Percentiles rank a stretch among this genome's conserved stretches.
These are phyloP conservation scores for Colletotrichum incanum DNA, from an alignment of 2,329 filamentous ascomycete genomes.

Conservation along the genomic window DNA sequence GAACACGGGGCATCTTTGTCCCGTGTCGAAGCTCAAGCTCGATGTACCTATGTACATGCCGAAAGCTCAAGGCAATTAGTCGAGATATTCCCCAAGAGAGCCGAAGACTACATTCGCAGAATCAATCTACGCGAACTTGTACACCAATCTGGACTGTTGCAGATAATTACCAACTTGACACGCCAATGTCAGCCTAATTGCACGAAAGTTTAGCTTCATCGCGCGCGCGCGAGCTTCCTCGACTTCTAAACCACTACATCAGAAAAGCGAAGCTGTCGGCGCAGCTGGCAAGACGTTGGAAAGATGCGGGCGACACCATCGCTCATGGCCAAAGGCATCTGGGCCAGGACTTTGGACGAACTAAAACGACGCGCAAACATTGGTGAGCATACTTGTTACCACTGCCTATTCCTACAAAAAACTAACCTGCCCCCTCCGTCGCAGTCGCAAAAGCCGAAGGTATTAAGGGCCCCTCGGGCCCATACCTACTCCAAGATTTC, in stretches of 20 bases:
- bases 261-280: neutral
- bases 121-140: neutral
- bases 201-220: neutral
- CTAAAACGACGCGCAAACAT: conserved; percentile 71
- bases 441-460: conserved; percentile 79
- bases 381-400: conserved; percentile 56
- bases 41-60: conserved; percentile 12
- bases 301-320: conserved; percentile 65
- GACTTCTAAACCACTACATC: neutral
- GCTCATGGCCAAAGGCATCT: conserved; percentile 67
- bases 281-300: conserved; percentile 3
- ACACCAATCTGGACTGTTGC: no score
- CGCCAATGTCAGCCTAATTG: neutral
- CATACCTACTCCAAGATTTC: conserved; percentile 78
- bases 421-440: neutral
- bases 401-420: neutral
- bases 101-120: neutral
- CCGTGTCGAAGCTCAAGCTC: conserved; percentile 29
- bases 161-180: neutral
- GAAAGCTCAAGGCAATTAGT: conserved; percentile 15
- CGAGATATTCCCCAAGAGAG: neutral
- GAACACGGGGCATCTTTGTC: conserved; percentile 33
- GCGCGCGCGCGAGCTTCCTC: neutral
- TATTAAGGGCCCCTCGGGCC: conserved; percentile 75
- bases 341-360: conserved; percentile 72